Evolutionary conservation across 805 yeast genomes (phyloP), one percentile per base, ranked within the genome.

Genomic region (Wickerhamomyces bovis): DNA sequence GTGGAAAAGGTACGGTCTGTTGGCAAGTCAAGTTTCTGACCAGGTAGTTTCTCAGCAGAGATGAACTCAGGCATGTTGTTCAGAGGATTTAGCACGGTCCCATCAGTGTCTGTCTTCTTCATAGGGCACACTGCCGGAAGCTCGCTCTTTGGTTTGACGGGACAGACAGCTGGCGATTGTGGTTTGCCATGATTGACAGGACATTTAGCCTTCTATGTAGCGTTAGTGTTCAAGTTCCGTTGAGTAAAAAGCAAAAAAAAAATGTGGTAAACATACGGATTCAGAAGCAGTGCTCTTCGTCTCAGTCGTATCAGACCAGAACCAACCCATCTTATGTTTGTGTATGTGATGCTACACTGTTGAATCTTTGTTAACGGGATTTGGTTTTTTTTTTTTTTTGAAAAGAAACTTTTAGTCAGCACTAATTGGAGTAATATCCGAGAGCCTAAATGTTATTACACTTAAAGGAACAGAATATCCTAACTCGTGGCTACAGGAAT

Each of bases 31-130:
- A 87, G 56, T 49, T 75, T 78, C 66, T 94, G 99, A 23, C 95
- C 95, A 1, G 94, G 88, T 5, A 83, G 83, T 57, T 73, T 78
- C 40, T 72, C 76, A 13, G 82, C 72, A 2, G 89, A 74, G n/a
- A 89, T 66, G 44, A 73, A 72, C 53, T 74, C 72, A 2, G 98
- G 98, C 89, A 92, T 89, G 62, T 88, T 87, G 65, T 94, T 94
- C 53, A 87, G 64, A 9, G 96, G 96, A 63, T 92, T 89, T 45
- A 89, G 51, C 36, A 53, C 60, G 6, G 44, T 39, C 12, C 30
- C 41, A 11, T 44, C 21, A 21, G n/a, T 49, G 30, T 46, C 51
- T 10, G 57, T 62, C 36, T 62, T 63, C 52, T 66, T 66, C 44
- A 66, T 69, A 21, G 73, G 76, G 52, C 73, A 70, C 6, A 62